Percentiles rank a stretch among this genome's conserved stretches.
These are phyloP conservation scores for Bipolaris sorokiniana DNA, from an alignment of 2,329 filamentous ascomycete genomes.

Conservation along the genomic window DNA sequence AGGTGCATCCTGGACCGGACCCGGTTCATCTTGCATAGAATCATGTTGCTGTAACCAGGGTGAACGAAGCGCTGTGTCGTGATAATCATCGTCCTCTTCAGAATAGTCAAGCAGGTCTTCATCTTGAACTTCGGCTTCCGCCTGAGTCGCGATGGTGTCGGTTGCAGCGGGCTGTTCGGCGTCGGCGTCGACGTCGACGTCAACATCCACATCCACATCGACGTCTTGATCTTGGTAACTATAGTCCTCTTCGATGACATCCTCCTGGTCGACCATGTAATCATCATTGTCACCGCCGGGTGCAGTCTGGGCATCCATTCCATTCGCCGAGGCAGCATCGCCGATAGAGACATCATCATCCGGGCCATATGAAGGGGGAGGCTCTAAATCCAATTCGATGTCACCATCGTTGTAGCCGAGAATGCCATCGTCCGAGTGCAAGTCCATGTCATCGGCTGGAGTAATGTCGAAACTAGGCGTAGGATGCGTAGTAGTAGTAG, in stretches of 20 bases:
- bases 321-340: constrained; percentile 52
- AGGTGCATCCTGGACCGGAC: neutral
- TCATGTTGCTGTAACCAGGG: constrained; percentile 5
- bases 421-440: constrained; percentile 55
- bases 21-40: neutral
- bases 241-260: constrained; percentile 38
- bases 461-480: constrained; percentile 39
- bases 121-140: constrained; percentile 18
- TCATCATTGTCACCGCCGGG: constrained; percentile 39
- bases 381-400: constrained; percentile 63
- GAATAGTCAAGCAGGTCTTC: constrained; percentile 46
- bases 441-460: constrained; percentile 60
- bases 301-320: constrained; percentile 22
- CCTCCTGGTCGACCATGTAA: constrained; percentile 47
- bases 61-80: constrained; percentile 7
- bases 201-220: constrained; percentile 11
- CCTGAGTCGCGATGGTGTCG: constrained; percentile 1
- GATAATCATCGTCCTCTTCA: constrained; percentile 37
- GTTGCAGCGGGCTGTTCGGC: constrained; percentile 12
- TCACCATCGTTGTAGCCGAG: constrained; percentile 60
- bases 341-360: constrained; percentile 63
- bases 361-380: constrained; percentile 21
- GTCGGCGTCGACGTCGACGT: constrained; percentile 14
- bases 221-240: constrained; percentile 11
- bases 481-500: constrained; percentile 31